Evolutionary conservation across 306 rosid species (phyloP).

Genomic region (Acmispon strigosus): DNA sequence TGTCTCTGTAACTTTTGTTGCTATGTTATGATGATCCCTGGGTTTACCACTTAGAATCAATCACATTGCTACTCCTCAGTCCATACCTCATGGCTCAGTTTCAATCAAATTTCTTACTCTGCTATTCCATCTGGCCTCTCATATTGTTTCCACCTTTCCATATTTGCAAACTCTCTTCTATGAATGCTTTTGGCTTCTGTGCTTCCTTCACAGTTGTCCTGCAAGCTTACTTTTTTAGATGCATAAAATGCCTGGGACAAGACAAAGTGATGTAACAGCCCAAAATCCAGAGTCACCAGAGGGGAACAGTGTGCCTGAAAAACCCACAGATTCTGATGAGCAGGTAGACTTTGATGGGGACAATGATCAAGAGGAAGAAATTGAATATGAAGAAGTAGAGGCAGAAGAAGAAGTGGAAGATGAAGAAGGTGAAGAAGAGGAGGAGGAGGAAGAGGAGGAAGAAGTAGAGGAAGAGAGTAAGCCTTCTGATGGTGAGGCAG

Average conservation of each 20-base stretch:
- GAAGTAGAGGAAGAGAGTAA: constrained; percentile 25
- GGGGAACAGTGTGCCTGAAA: constrained; percentile 37
- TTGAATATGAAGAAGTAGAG: constrained; percentile 71
- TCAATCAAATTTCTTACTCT: constrained; percentile 62
- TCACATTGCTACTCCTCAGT: constrained; percentile 53
- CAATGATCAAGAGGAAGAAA: constrained; percentile 60
- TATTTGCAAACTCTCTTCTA: constrained; percentile 61
- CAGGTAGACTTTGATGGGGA: constrained; percentile 70
- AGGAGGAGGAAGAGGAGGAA: constrained; percentile 31
- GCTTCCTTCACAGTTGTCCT: constrained; percentile 68
- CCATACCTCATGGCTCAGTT: constrained; percentile 55
- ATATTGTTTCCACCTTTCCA: constrained; percentile 66
- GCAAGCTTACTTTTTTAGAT: constrained; percentile 66
- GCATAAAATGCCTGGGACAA: constrained; percentile 57
- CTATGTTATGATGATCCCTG: constrained; percentile 39
- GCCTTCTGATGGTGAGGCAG: constrained; percentile 22
- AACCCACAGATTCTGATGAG: constrained; percentile 51
- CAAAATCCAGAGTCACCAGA: constrained; percentile 32
- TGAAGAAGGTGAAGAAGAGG: constrained; percentile 44
- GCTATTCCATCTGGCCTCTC: constrained; percentile 67
- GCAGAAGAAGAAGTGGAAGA: constrained; percentile 55
- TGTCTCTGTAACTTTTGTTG: constrained; percentile 44
- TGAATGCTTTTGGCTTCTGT: constrained; percentile 68
- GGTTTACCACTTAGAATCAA: constrained; percentile 33
- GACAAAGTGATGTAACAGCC: constrained; percentile 20